phyloP scores from a whole-genome alignment of 495 filamentous ascomycete species.

The Aspergillus conjunctus region DNA sequence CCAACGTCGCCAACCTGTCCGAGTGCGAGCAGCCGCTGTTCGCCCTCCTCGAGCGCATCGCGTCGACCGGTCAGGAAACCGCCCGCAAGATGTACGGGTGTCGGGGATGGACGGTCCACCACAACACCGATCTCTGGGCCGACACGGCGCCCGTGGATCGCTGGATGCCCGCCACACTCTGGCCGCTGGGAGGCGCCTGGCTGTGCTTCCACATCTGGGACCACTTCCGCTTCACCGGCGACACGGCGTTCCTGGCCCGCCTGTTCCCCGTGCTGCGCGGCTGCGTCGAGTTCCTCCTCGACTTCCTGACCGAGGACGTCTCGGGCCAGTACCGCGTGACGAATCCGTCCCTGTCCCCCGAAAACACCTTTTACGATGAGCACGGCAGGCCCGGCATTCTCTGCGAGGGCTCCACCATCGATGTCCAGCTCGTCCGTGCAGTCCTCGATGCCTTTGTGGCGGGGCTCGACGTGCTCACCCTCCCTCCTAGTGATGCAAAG shows the following conservation, averaged over 20 bases:
- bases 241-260: slow-evolving; percentile 34
- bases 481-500: no score
- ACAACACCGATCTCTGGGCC: slow-evolving; percentile 54
- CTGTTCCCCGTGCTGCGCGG: slow-evolving; percentile 42
- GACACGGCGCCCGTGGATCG: slow-evolving; percentile 50
- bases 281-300: slow-evolving; percentile 45
- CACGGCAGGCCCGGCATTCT: slow-evolving; percentile 35
- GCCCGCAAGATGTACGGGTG: slow-evolving; percentile 52
- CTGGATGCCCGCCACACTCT: slow-evolving; percentile 48
- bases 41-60: slow-evolving; percentile 41
- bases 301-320: slow-evolving; percentile 47
- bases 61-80: slow-evolving; percentile 36
- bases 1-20: slow-evolving; percentile 44
- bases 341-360: slow-evolving; percentile 52
- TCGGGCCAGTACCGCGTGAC: slow-evolving; percentile 40
- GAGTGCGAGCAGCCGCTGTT: slow-evolving; percentile 44
- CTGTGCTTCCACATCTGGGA: slow-evolving; percentile 51
- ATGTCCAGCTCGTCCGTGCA: slow-evolving; percentile 48
- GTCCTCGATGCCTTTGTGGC: slow-evolving; percentile 39
- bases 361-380: slow-evolving; percentile 46
- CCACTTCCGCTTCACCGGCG: slow-evolving; percentile 43
- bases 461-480: slow-evolving; percentile 2
- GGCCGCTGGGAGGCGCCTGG: slow-evolving; percentile 54
- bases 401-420: slow-evolving; percentile 49
- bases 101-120: slow-evolving; percentile 49